Conservation (phyloP, 164 flowering plant genomes). For the Aristolochia contorta region DNA sequence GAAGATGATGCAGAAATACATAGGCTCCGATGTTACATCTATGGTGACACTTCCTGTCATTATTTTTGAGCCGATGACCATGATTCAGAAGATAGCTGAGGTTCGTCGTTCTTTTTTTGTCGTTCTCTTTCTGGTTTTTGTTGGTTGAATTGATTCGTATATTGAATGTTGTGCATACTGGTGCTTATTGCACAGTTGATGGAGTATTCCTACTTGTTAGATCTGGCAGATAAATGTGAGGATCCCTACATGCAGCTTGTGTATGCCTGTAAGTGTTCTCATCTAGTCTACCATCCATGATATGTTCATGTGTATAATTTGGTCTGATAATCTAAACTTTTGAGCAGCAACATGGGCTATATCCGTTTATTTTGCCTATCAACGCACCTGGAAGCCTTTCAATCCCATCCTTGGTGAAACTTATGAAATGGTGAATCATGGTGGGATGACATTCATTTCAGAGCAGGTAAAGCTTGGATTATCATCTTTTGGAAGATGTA, state of each 20-base stretch:
- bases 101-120: slow-evolving; percentile 24
- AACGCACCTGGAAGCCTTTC: slow-evolving; percentile 87
- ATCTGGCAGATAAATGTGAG: slow-evolving; percentile 79
- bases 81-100: slow-evolving; percentile 92
- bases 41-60: slow-evolving; percentile 86
- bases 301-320: too few species aligned
- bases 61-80: slow-evolving; percentile 88
- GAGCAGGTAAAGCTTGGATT: slow-evolving; percentile 46
- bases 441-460: slow-evolving; percentile 58
- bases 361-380: slow-evolving; percentile 70
- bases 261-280: slow-evolving; percentile 53
- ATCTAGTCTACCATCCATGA: too few species aligned
- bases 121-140: not conserved
- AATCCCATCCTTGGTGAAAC: slow-evolving; percentile 92
- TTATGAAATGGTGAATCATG: slow-evolving; percentile 72
- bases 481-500: too few species aligned
- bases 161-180: not conserved
- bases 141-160: not conserved
- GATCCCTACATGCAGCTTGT: slow-evolving; percentile 89
- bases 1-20: slow-evolving; percentile 85
- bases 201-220: slow-evolving; percentile 83
- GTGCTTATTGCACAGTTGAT: slow-evolving; percentile 41
- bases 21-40: slow-evolving; percentile 81
- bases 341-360: slow-evolving; percentile 73
- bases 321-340: not conserved